Base-by-base conservation (phyloP, 1,284 basidiomycete genomes). In the Kalmanozyma brasiliensis region DNA sequence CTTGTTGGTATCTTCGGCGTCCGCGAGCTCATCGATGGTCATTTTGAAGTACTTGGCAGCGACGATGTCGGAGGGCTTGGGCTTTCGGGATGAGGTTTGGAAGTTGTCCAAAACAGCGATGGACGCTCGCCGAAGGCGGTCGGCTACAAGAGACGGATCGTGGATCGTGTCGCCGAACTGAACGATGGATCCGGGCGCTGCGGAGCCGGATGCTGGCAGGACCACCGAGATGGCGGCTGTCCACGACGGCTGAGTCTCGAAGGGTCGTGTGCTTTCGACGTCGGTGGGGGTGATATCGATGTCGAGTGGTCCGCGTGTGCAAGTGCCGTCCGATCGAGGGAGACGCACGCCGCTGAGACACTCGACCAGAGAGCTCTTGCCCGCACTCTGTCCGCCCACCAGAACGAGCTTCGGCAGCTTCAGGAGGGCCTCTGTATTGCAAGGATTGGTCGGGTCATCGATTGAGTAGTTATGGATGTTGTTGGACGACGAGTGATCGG, bases 331-430 rank as follows among this genome's bases (percentile, higher is more conserved):
- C 1, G 53, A 52, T 7, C 55, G 49, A 0, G 61, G 61, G 1
- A 64, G 53, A 4, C 53, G n/a, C 23, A 64, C 51, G 8, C 61
- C 61, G 16, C 53, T 45, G 5, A 64, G 44, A 44, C 49, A 48
- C 24, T 64, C 53, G 33, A 64, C 61, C 16, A 64, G 49, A n/a
- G 48, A 49, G 53, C 45, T 57, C 36, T 64, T 58, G 11, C 55
- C 61, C 9, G 53, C 51, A 30, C 53, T 57, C 32, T 64, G 61
- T 10, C 53, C 49, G 11, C 53, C 61, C 36, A 58, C 49, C 10
- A 64, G 42, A 3, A 52, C 55, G 17, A 58, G 32, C 17, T 44
- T 43, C 1, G 61, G 61, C 26, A 42, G n/a, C 8, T n/a, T 42
- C 8, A 38, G 20, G n/a, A n/a, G n/a, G n/a, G n/a, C n/a, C n/a